Conservation (phyloP, 2,329 filamentous ascomycete species). For the Alternaria sp. region DNA sequence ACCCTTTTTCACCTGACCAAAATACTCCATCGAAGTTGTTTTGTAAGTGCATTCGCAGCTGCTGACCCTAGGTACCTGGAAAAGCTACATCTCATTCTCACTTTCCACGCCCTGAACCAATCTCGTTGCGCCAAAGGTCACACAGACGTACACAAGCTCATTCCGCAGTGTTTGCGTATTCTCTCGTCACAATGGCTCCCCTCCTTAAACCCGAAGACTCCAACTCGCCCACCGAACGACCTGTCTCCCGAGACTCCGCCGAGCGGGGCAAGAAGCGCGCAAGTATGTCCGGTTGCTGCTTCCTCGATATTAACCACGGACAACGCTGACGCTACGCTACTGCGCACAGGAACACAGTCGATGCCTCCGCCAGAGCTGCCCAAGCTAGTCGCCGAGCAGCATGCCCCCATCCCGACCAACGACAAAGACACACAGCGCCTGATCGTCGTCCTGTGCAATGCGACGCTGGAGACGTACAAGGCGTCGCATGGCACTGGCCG, state of each 20-base stretch:
- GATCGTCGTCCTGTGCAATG: constrained; percentile 96
- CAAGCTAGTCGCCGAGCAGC: constrained; percentile 91
- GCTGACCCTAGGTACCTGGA: constrained; percentile 2
- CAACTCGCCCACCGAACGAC: constrained; percentile 20
- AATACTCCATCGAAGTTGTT: background rate
- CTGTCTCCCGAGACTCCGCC: constrained; percentile 40
- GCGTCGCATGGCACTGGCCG: constrained; percentile 74
- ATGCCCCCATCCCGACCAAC: constrained; percentile 78
- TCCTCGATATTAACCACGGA: constrained; percentile 15
- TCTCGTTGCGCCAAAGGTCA: background rate
- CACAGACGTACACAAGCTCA: background rate
- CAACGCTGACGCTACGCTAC: constrained; percentile 31
- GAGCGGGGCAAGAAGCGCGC: constrained; percentile 46
- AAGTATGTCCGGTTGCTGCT: constrained; percentile 36
- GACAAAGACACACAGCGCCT: constrained; percentile 92
- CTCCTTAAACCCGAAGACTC: constrained; percentile 29
- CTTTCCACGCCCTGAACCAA: background rate
- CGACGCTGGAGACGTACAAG: constrained; percentile 96
- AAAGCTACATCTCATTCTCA: background rate
- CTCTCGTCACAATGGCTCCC: constrained; percentile 24
- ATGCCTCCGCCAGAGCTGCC: constrained; percentile 90
- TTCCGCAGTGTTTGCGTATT: background rate
- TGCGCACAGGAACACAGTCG: constrained; percentile 72
- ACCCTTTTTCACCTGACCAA: background rate
- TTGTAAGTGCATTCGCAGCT: constrained; percentile 3